Evolutionary conservation across 352 stramenopile species (phyloP).

Genomic region (Peronospora farinosa): DNA sequence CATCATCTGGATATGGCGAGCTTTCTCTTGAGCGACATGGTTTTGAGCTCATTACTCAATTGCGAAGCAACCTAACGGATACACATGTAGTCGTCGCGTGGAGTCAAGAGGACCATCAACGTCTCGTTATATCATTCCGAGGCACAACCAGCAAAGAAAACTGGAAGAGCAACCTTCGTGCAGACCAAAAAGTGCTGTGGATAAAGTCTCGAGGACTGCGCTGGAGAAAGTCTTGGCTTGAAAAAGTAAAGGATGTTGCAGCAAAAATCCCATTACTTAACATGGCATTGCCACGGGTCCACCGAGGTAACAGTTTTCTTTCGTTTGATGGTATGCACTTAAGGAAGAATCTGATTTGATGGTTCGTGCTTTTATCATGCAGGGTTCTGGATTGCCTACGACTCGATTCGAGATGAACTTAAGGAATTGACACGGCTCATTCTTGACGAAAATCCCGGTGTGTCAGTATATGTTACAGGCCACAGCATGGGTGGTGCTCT

Average conservation of each 20-base stretch:
- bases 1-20: conserved; percentile 71
- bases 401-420: conserved; percentile 68
- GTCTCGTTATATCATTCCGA: conserved; percentile 80
- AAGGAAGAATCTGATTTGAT: conserved; percentile 5
- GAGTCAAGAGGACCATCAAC: conserved; percentile 44
- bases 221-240: conserved; percentile 50
- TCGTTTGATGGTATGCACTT: background rate
- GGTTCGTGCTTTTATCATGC: conserved; percentile 1
- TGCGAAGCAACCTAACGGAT: conserved; percentile 66
- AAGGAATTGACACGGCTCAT: conserved; percentile 73
- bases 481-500: conserved; percentile 90
- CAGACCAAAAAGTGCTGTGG: conserved; percentile 72
- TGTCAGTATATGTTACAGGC: conserved; percentile 88
- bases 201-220: conserved; percentile 62
- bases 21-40: conserved; percentile 61
- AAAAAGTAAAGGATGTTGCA: conserved; percentile 50
- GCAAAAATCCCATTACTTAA: conserved; percentile 80
- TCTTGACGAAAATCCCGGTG: conserved; percentile 73
- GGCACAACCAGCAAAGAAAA: conserved; percentile 83
- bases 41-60: conserved; percentile 80
- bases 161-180: conserved; percentile 85
- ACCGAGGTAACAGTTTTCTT: conserved; percentile 48
- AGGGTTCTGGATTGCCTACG: conserved; percentile 86
- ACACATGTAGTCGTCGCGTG: conserved; percentile 67
- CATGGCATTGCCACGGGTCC: conserved; percentile 76